Evolutionary conservation across 345 rosid species (phyloP), one percentile per base, ranked within the genome.

Genomic region (Lumnitzera littorea): DNA sequence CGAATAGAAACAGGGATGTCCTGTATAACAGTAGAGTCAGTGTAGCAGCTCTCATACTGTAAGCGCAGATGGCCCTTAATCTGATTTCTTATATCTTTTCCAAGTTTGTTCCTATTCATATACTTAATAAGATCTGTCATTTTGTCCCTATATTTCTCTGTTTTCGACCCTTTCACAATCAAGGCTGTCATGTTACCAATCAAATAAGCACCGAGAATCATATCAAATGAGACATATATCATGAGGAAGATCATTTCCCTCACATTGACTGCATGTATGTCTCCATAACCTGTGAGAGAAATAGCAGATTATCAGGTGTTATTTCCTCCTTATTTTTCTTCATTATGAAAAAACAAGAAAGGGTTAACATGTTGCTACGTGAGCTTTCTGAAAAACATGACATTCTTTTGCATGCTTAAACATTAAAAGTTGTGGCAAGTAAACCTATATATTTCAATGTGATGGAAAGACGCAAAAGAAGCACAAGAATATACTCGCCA

Each of bases 141-240:
- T 74, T 88, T 94, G 62, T 94, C 99, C 74, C 99, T 86, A 50
- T 84, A 94, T 66, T 68, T 88, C 77, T 86, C 97, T 2, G 99
- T 94, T 72, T 94, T 94, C 47, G 99, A 94, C 60, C 99, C 99
- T 83, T 94, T 94, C 24, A 94, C 99, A 20, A 86, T 90, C 76
- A 94, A 74, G 11, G 99, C 99, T 36, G 99, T 94, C 86, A 90
- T 94, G 77, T 94, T 94, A 74, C 99, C 99, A 36, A 90, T 86
- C 67, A 94, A 74, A 74, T 94, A 94, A 14, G 99, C 97, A 57
- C 99, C 92, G 9, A 94, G 91, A 78, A 94, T 75, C 99, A 94
- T 94, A 73, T 94, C 99, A 50, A 94, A 84, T 9, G 99, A 94
- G 59, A 90, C 91, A 70, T 74, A 94, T 49, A 83, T 67, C 99